phyloP scores from a whole-genome alignment of 2,329 filamentous ascomycete species.

The Hawksworthiomyces lignivorus region DNA sequence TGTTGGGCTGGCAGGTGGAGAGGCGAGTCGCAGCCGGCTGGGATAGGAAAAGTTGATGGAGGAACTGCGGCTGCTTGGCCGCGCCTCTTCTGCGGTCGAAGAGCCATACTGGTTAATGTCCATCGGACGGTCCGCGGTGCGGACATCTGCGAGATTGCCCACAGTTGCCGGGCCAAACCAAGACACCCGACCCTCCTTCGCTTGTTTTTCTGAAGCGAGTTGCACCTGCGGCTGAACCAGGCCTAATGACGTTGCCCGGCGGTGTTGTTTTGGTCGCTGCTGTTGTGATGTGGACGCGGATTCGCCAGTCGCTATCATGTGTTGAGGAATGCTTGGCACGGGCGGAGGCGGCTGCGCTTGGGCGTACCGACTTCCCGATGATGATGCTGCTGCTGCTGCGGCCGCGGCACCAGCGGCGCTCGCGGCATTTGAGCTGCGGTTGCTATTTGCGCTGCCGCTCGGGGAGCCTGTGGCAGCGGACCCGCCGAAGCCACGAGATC shows the following conservation, averaged over 20 bases:
- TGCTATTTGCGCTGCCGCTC: neutral
- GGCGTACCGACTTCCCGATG: too few relatives aligned
- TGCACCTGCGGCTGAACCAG: conserved; percentile 31
- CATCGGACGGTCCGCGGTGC: conserved; percentile 36
- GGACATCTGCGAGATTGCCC: conserved; percentile 37
- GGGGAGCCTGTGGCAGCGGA: neutral
- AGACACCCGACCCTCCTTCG: conserved; percentile 31
- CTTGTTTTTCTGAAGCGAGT: conserved; percentile 47
- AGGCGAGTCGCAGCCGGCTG: conserved; percentile 33
- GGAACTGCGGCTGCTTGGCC: conserved; percentile 37
- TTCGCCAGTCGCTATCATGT: conserved; percentile 19
- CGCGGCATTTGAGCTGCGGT: neutral
- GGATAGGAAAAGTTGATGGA: conserved; percentile 56
- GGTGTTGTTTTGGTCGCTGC: neutral
- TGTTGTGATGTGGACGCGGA: neutral
- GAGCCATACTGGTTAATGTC: conserved; percentile 6
- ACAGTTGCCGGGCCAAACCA: conserved; percentile 42
- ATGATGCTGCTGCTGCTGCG: conserved; percentile 1
- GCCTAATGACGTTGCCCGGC: neutral
- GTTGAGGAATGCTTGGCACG: conserved; percentile 63
- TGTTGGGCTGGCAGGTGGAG: conserved; percentile 23
- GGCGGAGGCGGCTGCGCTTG: conserved; percentile 51
- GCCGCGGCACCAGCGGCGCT: conserved; percentile 9
- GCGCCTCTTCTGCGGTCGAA: conserved; percentile 19
- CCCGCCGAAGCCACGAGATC: conserved; percentile 22